A percentile compares a stretch with the other conserved stretches of the same genome.
phyloP scores from a whole-genome alignment of 2,329 filamentous ascomycete genomes.

The Teratosphaeriaceae sp. region DNA sequence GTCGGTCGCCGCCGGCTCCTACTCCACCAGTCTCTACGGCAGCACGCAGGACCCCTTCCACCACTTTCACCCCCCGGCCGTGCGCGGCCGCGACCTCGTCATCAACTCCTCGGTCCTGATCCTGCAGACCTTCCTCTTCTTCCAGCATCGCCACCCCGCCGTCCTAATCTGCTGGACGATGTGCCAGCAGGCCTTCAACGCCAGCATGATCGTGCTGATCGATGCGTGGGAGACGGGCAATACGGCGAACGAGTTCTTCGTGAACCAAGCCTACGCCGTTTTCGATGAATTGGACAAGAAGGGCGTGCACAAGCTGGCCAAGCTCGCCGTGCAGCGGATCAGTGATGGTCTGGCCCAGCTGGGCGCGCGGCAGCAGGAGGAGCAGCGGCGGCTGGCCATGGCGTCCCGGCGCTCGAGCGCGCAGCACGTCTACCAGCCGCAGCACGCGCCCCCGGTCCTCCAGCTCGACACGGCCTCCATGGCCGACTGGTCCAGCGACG shows the following conservation, averaged over 20 bases:
- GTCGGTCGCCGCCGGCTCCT: too few relatives aligned
- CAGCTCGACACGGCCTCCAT: conserved; percentile 18
- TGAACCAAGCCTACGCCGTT: conserved; percentile 36
- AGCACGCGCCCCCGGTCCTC: conserved; percentile 9
- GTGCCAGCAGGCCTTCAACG: conserved; percentile 45
- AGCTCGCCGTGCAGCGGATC: conserved; percentile 37
- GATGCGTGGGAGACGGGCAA: conserved; percentile 39
- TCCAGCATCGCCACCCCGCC: conserved; percentile 36
- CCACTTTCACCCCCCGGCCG: conserved; percentile 19
- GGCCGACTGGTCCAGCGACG: conserved; percentile 26
- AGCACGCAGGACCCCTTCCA: conserved; percentile 17
- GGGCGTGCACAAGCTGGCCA: conserved; percentile 40
- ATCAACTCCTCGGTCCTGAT: conserved; percentile 37
- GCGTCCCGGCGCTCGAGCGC: conserved; percentile 6
- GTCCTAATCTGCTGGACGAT: conserved; percentile 44
- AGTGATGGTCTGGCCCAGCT: conserved; percentile 25
- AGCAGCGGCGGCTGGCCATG: conserved; percentile 10
- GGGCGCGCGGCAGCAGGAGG: conserved; percentile 9
- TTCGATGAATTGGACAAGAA: conserved; percentile 38
- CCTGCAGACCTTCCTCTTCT: conserved; percentile 41
- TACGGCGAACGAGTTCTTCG: conserved; percentile 31
- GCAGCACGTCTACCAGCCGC: conserved; percentile 10
- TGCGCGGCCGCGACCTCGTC: conserved; percentile 35
- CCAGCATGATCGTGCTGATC: conserved; percentile 43
- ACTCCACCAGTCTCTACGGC: conserved; percentile 10